Evolutionary conservation across 2,329 filamentous ascomycete species (phyloP), one percentile per base, ranked within the genome.

Genomic region (Claviceps purpurea): DNA sequence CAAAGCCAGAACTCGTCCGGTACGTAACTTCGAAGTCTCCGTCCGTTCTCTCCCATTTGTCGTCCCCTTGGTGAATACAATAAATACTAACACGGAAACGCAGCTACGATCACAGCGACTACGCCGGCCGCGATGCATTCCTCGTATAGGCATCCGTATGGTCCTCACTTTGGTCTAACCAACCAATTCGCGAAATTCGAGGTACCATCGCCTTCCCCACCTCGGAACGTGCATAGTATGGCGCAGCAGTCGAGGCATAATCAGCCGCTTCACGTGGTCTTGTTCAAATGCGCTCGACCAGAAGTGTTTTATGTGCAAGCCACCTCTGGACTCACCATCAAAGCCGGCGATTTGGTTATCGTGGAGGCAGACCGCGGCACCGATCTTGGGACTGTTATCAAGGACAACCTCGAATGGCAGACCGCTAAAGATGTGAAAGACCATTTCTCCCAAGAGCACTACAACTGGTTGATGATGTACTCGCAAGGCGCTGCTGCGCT

Each of bases 391-490:
- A 95, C 91, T 26, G 91, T 98, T 30, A 86, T 88, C 50, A 82
- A 87, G 59, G 87, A 89, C 56, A 90, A 94, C 60, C 82, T 97
- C 41, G 87, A 89, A 56, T 89, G 89, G 77, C 84, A 89, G 58
- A 81, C 85, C 50, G 93, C 93, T 8, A 90, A 93, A 62, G 85
- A 93, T 47, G 72, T 89, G 58, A 95, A 96, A 66, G 88, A 94
- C 60, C 84, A 93, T 60, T 94, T 91, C 58, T 87, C 87, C 2
- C 89, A 96, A 65, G 89, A 97, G 65, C 93, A 98, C 66, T 96
- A 95, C 71, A 90, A 89, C 62, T 97, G 91, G 88, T 77, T 98
- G 50, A 95, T 97, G 86, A 93, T 97, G 87, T 98, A 96, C 67
- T 95, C 89, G 1, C 84, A 89, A 65, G 87, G 82, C 63, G 87